These are phyloP conservation scores for Tephrocybe rancida DNA, from an alignment of 768 basidiomycete genomes.

Conservation along the genomic window DNA sequence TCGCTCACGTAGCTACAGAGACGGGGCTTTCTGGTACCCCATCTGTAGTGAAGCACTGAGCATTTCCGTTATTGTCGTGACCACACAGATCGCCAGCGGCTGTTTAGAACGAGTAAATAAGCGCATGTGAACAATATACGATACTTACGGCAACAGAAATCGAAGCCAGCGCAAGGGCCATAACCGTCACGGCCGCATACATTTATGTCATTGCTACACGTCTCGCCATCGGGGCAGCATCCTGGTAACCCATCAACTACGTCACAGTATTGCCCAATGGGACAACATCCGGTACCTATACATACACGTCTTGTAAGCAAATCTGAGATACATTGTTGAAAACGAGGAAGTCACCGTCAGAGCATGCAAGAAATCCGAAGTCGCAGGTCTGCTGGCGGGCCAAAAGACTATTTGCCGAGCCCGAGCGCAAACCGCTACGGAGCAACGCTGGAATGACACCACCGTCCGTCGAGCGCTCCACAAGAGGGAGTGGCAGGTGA, in stretches of 20 bases:
- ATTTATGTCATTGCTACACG: background rate
- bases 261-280: background rate
- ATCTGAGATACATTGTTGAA: too few relatives aligned
- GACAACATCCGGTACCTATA: too few relatives aligned
- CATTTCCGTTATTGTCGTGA: background rate
- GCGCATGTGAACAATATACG: background rate
- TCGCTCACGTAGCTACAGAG: too few relatives aligned
- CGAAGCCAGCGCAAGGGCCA: background rate
- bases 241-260: background rate
- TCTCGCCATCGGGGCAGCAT: background rate
- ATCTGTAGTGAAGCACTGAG: background rate
- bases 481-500: too few relatives aligned
- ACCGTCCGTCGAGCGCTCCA: too few relatives aligned
- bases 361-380: too few relatives aligned
- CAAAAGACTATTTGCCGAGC: too few relatives aligned
- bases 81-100: background rate
- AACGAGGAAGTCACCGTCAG: too few relatives aligned
- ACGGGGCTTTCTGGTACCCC: background rate
- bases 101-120: background rate
- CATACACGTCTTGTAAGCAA: too few relatives aligned
- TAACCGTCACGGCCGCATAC: background rate
- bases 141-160: slow-evolving; percentile 5
- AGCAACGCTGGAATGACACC: too few relatives aligned
- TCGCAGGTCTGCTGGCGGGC: too few relatives aligned
- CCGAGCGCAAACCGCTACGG: too few relatives aligned